Evolutionary conservation across 441 rosid species (phyloP), one percentile per base, ranked within the genome.

Genomic region (Lagerstroemia fauriei): DNA sequence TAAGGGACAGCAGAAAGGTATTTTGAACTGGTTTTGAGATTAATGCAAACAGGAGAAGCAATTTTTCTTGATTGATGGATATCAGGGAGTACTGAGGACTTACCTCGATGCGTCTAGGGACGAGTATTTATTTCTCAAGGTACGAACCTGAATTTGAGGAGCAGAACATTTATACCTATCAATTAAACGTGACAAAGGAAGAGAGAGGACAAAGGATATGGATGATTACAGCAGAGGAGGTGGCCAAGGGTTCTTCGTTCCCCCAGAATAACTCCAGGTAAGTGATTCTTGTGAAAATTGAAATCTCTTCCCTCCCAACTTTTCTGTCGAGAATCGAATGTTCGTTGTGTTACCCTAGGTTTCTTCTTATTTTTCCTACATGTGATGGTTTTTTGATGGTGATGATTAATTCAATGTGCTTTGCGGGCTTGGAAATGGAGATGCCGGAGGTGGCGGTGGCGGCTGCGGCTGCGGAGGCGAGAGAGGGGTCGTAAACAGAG

Each of bases 71-170:
- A 53, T 53, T 14, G 59, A 53, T 53, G 7, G 29, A 59, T 59
- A 25, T 22, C 27, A 4, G 66, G 29, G 24, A 59, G 7, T 59
- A 59, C n/a, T 22, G 78, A 53, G 22, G 74, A 71, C 83, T 81
- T 77, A 89, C 98, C 97, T 96, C 94, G 82, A 94, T 96, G n/a
- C n/a, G 86, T 96, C 99, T 83, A 94, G 97, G 51, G 89, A 89
- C n/a, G 97, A 94, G 79, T 92, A 96, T 75, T 88, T 93, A 63
- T 87, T 83, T 87, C 97, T 92, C 88, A 96, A 85, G 70, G 79
- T 31, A 25, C 88, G 88, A 48, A 93, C 98, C 98, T 93, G 86
- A 46, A 63, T 78, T 47, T 84, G 78, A 61, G 73, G 48, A 73
- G 27, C 68, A 82, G 56, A 25, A 70, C 79, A 73, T 74, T 59